These are phyloP conservation scores for Chrysophaeum taylorii DNA, from an alignment of 352 stramenopile species.

Conservation along the genomic window DNA sequence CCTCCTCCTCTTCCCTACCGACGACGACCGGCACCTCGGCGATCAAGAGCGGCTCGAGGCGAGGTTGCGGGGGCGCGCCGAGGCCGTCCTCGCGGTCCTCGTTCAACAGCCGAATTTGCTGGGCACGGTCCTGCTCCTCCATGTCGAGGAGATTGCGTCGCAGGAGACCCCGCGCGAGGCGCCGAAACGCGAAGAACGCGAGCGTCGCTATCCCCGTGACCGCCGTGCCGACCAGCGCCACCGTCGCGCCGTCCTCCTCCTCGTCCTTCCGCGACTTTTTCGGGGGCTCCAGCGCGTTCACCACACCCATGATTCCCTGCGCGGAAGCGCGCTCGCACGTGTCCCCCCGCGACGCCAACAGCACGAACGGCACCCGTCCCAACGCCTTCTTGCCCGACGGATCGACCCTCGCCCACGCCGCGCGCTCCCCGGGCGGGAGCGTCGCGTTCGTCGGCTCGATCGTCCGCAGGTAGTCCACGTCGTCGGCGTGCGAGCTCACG, in stretches of 20 bases:
- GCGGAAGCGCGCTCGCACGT: neutral
- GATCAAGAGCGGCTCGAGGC: no score
- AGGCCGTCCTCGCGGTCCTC: no score
- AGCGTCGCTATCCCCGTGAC: neutral
- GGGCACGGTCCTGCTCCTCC: no score
- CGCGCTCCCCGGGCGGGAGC: neutral
- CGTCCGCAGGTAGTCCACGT: conserved; percentile 4
- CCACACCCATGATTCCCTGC: no score
- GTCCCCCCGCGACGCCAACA: neutral
- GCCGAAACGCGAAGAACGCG: neutral
- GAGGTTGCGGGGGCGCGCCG: no score
- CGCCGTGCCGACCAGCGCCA: neutral
- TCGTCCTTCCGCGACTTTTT: neutral
- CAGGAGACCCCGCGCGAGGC: no score
- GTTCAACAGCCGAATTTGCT: no score
- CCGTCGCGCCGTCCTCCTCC: neutral
- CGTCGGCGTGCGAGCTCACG: neutral
- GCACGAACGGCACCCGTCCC: neutral
- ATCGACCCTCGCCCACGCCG: neutral
- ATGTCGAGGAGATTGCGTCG: no score
- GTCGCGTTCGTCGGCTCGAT: neutral
- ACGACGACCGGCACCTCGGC: no score
- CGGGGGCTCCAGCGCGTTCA: no score
- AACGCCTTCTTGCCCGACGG: neutral
- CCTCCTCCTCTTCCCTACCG: no score